Conservation (phyloP, 139 green algal genomes). For the Limnomonas spitsbergensis region DNA sequence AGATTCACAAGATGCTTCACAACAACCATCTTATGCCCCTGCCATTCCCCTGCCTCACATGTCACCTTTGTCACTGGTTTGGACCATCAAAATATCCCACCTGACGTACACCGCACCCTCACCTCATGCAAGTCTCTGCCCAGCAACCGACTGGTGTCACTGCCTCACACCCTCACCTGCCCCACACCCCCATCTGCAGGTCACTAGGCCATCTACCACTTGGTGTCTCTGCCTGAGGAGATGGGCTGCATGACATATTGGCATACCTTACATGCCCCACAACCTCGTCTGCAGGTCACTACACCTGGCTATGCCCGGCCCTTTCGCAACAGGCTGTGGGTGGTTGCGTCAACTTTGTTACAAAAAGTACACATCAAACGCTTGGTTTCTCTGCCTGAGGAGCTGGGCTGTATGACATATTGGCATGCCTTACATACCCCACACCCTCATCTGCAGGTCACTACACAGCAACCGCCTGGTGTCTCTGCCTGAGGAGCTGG, state of each 20-base stretch:
- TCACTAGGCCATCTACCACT: too few relatives aligned
- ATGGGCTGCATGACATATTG: not conserved
- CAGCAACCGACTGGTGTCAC: not conserved
- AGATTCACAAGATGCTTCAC: too few relatives aligned
- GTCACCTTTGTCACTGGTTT: too few relatives aligned
- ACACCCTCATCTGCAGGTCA: not conserved
- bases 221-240: not conserved
- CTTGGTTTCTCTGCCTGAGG: not conserved
- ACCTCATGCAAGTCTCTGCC: not conserved
- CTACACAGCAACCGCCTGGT: constrained; percentile 6
- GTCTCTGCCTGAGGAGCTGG: constrained; percentile 3
- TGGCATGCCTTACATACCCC: not conserved
- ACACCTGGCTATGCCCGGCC: not conserved
- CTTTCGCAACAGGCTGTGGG: too few relatives aligned
- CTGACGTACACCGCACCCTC: not conserved
- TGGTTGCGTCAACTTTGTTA: too few relatives aligned
- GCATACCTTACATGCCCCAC: not conserved
- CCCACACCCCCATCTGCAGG: too few relatives aligned
- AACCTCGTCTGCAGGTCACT: not conserved
- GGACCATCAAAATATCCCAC: too few relatives aligned
- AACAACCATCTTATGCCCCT: too few relatives aligned
- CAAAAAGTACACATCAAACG: too few relatives aligned
- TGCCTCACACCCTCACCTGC: not conserved
- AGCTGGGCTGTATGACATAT: not conserved
- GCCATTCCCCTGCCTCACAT: too few relatives aligned